These are phyloP conservation scores for Amoebophrya sp. DNA, from an alignment of 169 alveolate species.

Conservation along the genomic window DNA sequence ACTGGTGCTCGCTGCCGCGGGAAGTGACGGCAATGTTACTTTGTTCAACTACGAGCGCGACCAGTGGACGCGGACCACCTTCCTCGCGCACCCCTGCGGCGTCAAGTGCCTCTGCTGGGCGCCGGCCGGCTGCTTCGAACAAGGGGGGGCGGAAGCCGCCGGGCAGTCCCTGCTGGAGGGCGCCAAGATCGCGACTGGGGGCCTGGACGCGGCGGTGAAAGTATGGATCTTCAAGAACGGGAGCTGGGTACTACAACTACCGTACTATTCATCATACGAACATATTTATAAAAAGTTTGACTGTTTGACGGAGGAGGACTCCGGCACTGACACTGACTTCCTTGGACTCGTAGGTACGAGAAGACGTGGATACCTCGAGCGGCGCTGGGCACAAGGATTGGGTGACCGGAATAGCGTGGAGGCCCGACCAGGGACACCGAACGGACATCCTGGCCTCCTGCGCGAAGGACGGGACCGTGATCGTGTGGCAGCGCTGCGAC, in stretches of 20 bases:
- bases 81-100: not conserved
- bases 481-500: not conserved
- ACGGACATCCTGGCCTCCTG: not conserved
- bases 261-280: not conserved
- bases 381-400: not conserved
- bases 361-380: not conserved
- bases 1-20: slow-evolving; percentile 48
- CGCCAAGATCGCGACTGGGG: not conserved
- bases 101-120: not conserved
- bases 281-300: too few relatives aligned
- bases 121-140: not conserved
- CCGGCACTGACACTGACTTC: not conserved
- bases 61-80: not conserved
- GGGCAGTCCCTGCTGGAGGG: not conserved
- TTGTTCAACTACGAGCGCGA: slow-evolving; percentile 13
- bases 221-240: not conserved
- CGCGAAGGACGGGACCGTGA: not conserved
- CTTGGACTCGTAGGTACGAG: not conserved
- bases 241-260: not conserved
- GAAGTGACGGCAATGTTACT: slow-evolving; percentile 45
- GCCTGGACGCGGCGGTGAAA: not conserved
- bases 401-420: not conserved
- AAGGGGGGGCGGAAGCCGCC: too few relatives aligned
- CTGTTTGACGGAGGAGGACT: not conserved
- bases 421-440: not conserved